Evolutionary conservation across 768 basidiomycete species (phyloP), one percentile per base, ranked within the genome.

Genomic region (Wakefieldia striispora): DNA sequence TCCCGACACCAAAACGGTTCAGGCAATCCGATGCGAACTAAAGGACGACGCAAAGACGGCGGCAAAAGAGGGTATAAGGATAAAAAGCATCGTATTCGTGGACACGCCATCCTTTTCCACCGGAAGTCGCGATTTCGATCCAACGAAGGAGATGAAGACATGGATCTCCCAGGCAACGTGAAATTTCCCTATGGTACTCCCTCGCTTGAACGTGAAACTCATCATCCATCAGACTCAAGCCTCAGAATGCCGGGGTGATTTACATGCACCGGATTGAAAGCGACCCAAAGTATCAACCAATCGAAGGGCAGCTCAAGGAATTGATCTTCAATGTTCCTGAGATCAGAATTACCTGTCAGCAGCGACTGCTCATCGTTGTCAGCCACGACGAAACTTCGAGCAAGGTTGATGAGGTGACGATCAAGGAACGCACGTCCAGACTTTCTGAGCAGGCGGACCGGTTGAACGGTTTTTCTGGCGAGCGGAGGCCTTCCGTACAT

Each of bases 181-280:
- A 37, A 42, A 12, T 2, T 29, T 20, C 1, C 21, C 12, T n/a
- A n/a, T n/a, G n/a, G 1, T 6, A 14, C 5, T 26, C 57, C 13
- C 23, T 27, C 8, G 1, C 8, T 27, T 3, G 9, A 0, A 7
- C 7, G 3, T 3, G 16, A 19, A 19, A 7, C 35, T 1, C 19
- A 58, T 24, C 3, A 0, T 11, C 6, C 3, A 4, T 40, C 19
- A 60, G 59, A 19, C 49, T 23, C 9, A 27, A 26, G 1, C 53
- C 59, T 21, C 33, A 26, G 23, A 9, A 31, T 26, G 19, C 47
- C n/a, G 49, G 59, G 23, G 26, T 58, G 16, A 54, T 61, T 26
- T 60, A 60, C 49, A 51, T 54, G 43, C 56, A 60, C 34, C 48
- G 59, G 19, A 33, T 51, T 11, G 60, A 58, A 50, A 62, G 46